Conservation (phyloP, 2,329 filamentous ascomycete genomes). For the Chaetomium olivaceum region DNA sequence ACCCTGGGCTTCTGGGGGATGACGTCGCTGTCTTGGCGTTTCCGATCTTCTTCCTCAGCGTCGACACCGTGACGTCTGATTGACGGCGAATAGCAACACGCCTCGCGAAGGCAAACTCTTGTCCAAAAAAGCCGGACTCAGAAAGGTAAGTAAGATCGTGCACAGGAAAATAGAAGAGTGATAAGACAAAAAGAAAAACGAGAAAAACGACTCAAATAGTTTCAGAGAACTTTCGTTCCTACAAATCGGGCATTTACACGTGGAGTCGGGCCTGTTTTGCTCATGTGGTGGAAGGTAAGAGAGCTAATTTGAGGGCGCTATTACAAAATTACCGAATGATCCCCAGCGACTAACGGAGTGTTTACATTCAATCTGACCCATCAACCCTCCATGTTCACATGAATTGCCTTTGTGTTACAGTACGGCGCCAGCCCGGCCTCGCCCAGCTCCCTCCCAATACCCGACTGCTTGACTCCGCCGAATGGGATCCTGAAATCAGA, state of each 20-base stretch:
- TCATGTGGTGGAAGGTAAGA: neutral
- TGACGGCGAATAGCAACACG: no score
- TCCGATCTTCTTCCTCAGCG: neutral
- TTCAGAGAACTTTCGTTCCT: no score
- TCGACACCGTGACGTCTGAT: no score
- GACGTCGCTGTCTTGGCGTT: conserved; percentile 12
- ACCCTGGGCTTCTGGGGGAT: neutral
- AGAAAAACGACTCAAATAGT: no score
- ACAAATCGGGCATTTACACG: no score
- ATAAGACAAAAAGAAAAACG: no score
- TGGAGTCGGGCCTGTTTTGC: no score
- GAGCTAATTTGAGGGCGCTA: neutral
- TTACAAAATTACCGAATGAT: neutral
- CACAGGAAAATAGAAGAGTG: no score
- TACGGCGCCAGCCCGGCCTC: conserved; percentile 42
- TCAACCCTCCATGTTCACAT: conserved; percentile 41
- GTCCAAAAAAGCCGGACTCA: no score
- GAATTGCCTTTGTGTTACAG: conserved; percentile 41
- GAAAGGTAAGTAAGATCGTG: no score
- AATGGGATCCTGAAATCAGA: conserved; percentile 56
- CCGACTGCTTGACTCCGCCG: conserved; percentile 43
- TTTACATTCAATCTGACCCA: neutral
- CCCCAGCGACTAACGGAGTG: no score
- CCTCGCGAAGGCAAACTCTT: no score
- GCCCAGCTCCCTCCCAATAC: conserved; percentile 42